Conservation (phyloP, 1,139 yeast genomes). For the Scheffersomyces insectosa region DNA sequence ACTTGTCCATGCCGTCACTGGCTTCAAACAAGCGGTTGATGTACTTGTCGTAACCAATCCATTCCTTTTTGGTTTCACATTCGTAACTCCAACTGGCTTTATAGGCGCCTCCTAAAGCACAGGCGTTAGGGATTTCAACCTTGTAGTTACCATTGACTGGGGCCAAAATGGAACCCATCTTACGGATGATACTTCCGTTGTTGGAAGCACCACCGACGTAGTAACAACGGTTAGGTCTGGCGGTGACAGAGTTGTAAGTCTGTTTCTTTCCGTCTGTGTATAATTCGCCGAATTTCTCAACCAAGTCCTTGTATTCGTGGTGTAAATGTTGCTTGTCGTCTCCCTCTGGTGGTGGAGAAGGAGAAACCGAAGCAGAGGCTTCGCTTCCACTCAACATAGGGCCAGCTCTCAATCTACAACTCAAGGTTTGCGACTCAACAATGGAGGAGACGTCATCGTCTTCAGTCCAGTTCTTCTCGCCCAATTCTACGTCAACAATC, state of each 20-base stretch:
- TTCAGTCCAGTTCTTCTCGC: constrained; percentile 34
- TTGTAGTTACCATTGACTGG: constrained; percentile 62
- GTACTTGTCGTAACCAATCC: constrained; percentile 46
- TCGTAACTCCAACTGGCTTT: constrained; percentile 73
- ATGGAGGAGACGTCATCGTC: constrained; percentile 76
- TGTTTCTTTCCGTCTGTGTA: constrained; percentile 54
- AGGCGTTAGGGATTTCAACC: constrained; percentile 82
- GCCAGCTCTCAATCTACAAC: constrained; percentile 77
- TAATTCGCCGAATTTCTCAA: constrained; percentile 40
- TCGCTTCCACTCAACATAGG: constrained; percentile 52
- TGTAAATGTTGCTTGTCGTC: constrained; percentile 5
- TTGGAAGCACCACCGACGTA: constrained; percentile 89
- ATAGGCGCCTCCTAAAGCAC: constrained; percentile 94
- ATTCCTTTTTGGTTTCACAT: constrained; percentile 35
- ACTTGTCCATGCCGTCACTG: constrained; percentile 43
- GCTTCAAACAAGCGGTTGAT: constrained; percentile 44
- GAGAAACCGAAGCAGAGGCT: constrained; percentile 2
- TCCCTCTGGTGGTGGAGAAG: constrained; percentile 6
- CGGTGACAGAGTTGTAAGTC: constrained; percentile 38
- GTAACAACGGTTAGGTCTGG: constrained; percentile 69
- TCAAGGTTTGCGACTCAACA: constrained; percentile 83
- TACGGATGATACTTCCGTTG: constrained; percentile 64
- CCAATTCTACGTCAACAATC: constrained; percentile 15
- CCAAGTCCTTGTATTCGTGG: constrained; percentile 25
- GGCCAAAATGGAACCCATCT: constrained; percentile 72